phyloP scores from a whole-genome alignment of 345 rosid genomes.

The Melaleuca quinquenervia region DNA sequence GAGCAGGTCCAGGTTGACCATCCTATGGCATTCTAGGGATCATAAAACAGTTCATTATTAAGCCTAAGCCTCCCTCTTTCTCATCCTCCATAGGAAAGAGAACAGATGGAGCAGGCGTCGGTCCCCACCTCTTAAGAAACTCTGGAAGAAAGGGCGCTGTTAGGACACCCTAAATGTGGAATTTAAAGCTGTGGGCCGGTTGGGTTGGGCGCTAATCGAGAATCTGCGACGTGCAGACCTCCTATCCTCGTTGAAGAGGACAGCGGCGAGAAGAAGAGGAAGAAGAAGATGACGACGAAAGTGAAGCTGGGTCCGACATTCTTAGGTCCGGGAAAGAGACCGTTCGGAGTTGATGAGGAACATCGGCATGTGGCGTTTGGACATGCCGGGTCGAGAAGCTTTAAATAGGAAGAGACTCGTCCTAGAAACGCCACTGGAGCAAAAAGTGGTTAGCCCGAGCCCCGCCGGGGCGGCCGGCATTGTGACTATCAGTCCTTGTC shows the following conservation, averaged over 20 bases:
- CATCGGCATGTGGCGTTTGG: not conserved
- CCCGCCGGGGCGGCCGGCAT: not conserved
- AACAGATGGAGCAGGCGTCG: not conserved
- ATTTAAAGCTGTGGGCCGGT: not conserved
- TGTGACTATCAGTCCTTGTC: not conserved
- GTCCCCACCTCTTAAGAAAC: not conserved
- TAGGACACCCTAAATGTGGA: not conserved
- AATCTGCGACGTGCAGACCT: not conserved
- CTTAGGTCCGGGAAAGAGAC: not conserved
- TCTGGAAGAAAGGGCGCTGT: not conserved
- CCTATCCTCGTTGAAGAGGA: not conserved
- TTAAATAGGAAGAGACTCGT: not conserved
- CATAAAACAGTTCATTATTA: not conserved
- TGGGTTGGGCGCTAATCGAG: not conserved
- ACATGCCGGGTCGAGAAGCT: not conserved
- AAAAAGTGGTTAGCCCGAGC: not conserved
- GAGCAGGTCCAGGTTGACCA: not conserved
- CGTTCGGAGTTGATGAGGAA: not conserved
- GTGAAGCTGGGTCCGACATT: not conserved
- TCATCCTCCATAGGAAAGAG: not conserved
- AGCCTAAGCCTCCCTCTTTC: not conserved
- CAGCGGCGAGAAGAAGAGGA: not conserved
- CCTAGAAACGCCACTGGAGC: not conserved
- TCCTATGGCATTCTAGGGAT: not conserved
- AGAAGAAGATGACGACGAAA: not conserved